A percentile compares a stretch with the other conserved stretches of the same genome.
Evolutionary conservation across 1,284 basidiomycete genomes (phyloP).

Genomic region (Phlebopus sp.): DNA sequence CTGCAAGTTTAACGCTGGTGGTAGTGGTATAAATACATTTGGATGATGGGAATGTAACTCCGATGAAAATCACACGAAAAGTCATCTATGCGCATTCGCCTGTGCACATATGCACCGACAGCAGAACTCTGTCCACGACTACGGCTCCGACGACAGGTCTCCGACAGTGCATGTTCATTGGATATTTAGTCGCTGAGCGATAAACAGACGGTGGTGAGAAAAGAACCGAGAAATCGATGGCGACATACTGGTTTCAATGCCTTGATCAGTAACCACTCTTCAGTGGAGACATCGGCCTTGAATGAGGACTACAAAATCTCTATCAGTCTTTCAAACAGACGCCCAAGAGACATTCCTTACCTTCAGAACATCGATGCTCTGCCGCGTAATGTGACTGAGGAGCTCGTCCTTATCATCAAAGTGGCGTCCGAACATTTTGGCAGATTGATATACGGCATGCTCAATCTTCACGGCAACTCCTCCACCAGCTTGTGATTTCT

Average conservation of each 20-base stretch:
- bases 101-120: not conserved
- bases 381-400: slow-evolving; percentile 86
- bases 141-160: not conserved
- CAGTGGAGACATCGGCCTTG: slow-evolving; percentile 85
- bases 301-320: slow-evolving; percentile 63
- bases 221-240: not conserved
- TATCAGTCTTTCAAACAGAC: slow-evolving; percentile 8
- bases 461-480: slow-evolving; percentile 99
- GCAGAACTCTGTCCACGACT: not conserved
- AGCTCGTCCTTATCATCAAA: slow-evolving; percentile 97
- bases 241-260: slow-evolving; percentile 78
- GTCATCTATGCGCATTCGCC: not conserved
- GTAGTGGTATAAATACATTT: slow-evolving; percentile 32
- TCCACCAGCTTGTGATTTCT: slow-evolving; percentile 89
- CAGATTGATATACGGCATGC: slow-evolving; percentile 92
- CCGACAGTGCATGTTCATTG: slow-evolving; percentile 29
- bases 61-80: slow-evolving; percentile 11
- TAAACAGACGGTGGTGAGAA: slow-evolving; percentile 3
- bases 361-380: slow-evolving; percentile 95
- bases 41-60: slow-evolving; percentile 23
- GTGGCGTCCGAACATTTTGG: slow-evolving; percentile 92
- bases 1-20: not conserved
- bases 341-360: slow-evolving; percentile 35
- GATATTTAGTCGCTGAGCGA: slow-evolving; percentile 44
- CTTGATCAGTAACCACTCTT: slow-evolving; percentile 95